Conservation (phyloP, 2,329 filamentous ascomycete genomes). For the Chaetomium olivaceum region DNA sequence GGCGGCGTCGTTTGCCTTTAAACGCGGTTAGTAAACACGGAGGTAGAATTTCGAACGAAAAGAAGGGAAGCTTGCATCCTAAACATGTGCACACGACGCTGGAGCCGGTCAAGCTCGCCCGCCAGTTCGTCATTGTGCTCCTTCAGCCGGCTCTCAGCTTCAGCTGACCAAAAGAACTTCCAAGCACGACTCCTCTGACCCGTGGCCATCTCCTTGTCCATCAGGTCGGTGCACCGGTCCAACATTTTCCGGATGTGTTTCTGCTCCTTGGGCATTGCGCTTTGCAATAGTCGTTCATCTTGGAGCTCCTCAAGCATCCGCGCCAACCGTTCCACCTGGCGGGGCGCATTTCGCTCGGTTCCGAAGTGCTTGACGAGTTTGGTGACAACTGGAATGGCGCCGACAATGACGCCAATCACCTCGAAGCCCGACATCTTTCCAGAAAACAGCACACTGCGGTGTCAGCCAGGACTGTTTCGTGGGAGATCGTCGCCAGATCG, state of each 20-base stretch:
- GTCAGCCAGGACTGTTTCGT: neutral
- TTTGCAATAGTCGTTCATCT: neutral
- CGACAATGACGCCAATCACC: neutral
- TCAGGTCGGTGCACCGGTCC: constrained; percentile 1
- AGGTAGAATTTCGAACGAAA: neutral
- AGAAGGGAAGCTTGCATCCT: neutral
- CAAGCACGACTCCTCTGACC: neutral
- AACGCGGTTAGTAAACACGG: neutral
- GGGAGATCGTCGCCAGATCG: neutral
- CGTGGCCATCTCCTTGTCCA: neutral
- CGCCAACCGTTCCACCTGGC: constrained; percentile 7
- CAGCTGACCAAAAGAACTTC: constrained; percentile 8
- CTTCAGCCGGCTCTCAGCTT: constrained; percentile 2
- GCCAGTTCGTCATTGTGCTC: constrained; percentile 9
- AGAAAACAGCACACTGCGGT: neutral
- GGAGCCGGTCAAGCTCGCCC: neutral
- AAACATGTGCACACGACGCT: constrained; percentile 1
- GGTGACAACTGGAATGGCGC: constrained; percentile 5
- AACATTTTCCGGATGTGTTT: neutral
- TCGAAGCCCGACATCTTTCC: constrained; percentile 8
- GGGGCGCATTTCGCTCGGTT: constrained; percentile 8
- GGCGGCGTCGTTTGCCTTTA: neutral
- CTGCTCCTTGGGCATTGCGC: neutral
- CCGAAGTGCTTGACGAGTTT: constrained; percentile 9
- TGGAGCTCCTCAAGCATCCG: constrained; percentile 7